phyloP scores from a whole-genome alignment of 805 yeast species.

The Metschnikowia aberdeeniae region DNA sequence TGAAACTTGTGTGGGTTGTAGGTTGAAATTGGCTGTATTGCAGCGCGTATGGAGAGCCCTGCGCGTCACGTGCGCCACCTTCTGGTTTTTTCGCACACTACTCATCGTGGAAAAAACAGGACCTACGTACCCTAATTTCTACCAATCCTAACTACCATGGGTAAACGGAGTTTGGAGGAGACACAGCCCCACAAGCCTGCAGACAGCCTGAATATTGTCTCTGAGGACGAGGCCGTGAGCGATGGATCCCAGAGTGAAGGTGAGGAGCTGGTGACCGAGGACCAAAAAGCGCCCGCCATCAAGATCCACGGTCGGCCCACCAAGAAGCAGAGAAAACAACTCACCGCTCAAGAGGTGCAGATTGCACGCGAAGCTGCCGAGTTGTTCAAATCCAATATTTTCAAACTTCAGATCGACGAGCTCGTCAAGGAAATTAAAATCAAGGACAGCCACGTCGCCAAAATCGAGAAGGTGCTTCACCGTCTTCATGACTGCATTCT shows the following conservation, averaged over 20 bases:
- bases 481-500: constrained; percentile 66
- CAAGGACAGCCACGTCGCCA: constrained; percentile 61
- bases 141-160: not conserved
- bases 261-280: constrained; percentile 9
- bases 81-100: constrained; percentile 3
- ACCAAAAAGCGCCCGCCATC: constrained; percentile 4
- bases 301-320: constrained; percentile 20
- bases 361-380: constrained; percentile 92
- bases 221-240: not conserved
- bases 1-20: too few relatives aligned
- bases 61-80: not conserved
- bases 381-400: constrained; percentile 88
- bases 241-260: constrained; percentile 6
- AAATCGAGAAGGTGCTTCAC: constrained; percentile 72
- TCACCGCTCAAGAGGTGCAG: constrained; percentile 80
- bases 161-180: constrained; percentile 5
- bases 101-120: constrained; percentile 5
- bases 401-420: constrained; percentile 93
- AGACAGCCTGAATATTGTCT: not conserved
- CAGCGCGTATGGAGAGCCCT: constrained; percentile 1
- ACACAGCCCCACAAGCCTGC: not conserved
- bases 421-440: constrained; percentile 73
- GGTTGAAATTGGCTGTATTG: not conserved
- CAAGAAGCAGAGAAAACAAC: constrained; percentile 35
- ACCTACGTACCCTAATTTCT: not conserved